Evolutionary conservation across 2,329 filamentous ascomycete species (phyloP).

Genomic region (Trichoderma oligosporum): DNA sequence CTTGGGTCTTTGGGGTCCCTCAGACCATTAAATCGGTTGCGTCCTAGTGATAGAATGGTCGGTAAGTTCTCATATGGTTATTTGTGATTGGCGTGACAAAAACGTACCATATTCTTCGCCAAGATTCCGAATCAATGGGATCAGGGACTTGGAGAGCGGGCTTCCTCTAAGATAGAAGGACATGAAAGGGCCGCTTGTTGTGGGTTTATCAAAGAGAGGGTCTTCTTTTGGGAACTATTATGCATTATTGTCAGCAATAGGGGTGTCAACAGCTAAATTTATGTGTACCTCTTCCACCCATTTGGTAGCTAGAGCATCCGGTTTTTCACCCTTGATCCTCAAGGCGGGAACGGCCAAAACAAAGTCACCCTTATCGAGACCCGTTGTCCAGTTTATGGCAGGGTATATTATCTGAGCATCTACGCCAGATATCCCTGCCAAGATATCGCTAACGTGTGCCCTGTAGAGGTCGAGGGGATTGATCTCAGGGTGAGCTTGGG

Average conservation of each 20-base stretch:
- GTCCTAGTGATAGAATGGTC: background rate
- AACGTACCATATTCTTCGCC: slow-evolving; percentile 46
- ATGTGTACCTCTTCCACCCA: slow-evolving; percentile 55
- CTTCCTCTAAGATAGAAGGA: slow-evolving; percentile 76
- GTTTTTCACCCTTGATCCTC: slow-evolving; percentile 68
- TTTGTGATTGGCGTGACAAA: background rate
- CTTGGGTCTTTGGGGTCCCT: slow-evolving; percentile 58
- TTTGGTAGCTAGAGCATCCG: slow-evolving; percentile 57
- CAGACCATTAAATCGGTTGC: slow-evolving; percentile 47
- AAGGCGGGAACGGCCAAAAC: slow-evolving; percentile 76
- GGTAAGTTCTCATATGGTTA: background rate
- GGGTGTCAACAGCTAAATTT: background rate
- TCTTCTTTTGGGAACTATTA: slow-evolving; percentile 68
- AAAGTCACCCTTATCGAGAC: slow-evolving; percentile 79
- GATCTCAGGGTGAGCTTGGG: slow-evolving; percentile 50
- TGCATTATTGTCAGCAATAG: slow-evolving; percentile 13
- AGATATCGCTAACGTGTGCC: slow-evolving; percentile 66
- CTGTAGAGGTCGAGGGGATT: slow-evolving; percentile 81
- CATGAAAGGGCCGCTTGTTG: slow-evolving; percentile 64
- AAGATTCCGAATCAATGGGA: slow-evolving; percentile 65
- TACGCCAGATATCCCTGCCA: slow-evolving; percentile 66
- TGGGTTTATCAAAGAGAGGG: slow-evolving; percentile 67
- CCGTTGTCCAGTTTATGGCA: slow-evolving; percentile 72
- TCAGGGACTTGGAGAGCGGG: slow-evolving; percentile 60
- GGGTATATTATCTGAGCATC: slow-evolving; percentile 69